Base-by-base conservation (phyloP, 2,329 filamentous ascomycete genomes). In the Remersonia thermophila region DNA sequence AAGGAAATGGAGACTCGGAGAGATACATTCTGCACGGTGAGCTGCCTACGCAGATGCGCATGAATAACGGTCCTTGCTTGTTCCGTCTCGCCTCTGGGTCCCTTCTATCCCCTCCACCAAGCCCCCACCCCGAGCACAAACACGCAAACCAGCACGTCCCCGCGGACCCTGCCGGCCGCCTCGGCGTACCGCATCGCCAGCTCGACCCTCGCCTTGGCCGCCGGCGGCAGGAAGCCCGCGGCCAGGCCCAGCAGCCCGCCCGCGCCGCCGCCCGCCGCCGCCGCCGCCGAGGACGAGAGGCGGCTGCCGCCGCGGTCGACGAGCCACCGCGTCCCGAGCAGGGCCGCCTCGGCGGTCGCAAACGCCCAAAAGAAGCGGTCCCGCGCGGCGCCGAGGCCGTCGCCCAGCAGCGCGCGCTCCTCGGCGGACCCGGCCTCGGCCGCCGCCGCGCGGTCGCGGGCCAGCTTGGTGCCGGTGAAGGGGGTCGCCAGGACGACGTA, bases 301-400 rank as follows among this genome's bases (percentile, higher is more conserved):
- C 11, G 14, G 20, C 37, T 37, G 13, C 62, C 56, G 16, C 69
- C 69, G 47, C 72, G 73, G 48, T 85, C 80, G 35, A 84, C 52
- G 47, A 85, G 75, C 54, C 80, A 83, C 16, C 82, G 66, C 20
- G 72, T 77, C 2, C 75, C 80, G 45, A 89, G 73, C 44, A 89
- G 62, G 36, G 83, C 54, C 9, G 83, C 67, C 60, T 91, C 82
- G 23, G 74, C 77, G 0, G 82, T 84, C 5, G 81, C 78, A 53
- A 89, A 91, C n/a, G 82, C 69, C 63, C 77, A 84, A 57, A 89
- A 86, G 58, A 86, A 79, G 62, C n/a, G n/a, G n/a, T n/a, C n/a
- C n/a, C n/a, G n/a, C n/a, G n/a, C n/a, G n/a, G n/a, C n/a, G n/a
- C n/a, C n/a, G 9, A 23, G 20, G 9, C 5, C 20, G 20, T 23